Evolutionary conservation across 2,329 filamentous ascomycete species (phyloP).

Genomic region (Botrytis fragariae): DNA sequence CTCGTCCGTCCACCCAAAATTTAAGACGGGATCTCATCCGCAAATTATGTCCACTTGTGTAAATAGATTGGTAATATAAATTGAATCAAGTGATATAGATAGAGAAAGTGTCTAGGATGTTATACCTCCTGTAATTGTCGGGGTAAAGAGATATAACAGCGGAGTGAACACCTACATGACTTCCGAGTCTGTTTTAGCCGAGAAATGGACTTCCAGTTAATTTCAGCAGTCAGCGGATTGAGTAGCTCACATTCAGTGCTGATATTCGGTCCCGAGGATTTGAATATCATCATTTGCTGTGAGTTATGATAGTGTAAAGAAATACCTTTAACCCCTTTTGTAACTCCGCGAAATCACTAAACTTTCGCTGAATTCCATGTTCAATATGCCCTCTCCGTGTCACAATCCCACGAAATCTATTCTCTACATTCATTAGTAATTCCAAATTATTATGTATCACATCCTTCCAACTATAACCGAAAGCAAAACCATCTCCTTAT

Average conservation of each 20-base stretch:
- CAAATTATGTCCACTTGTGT: not conserved
- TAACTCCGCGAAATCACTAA: not conserved
- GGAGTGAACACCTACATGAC: not conserved
- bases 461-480: no score
- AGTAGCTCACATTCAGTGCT: not conserved
- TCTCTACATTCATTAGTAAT: no score
- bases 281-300: rapidly evolving
- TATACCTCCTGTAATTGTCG: not conserved
- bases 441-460: no score
- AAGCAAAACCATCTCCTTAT: no score
- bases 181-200: not conserved
- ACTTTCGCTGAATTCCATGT: not conserved
- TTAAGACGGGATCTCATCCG: not conserved
- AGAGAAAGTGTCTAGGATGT: not conserved
- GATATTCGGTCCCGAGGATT: not conserved
- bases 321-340: no score
- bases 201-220: not conserved
- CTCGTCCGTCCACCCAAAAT: not conserved
- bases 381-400: not conserved
- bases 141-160: not conserved
- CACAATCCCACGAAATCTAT: no score
- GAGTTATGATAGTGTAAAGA: no score
- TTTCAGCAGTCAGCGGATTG: not conserved
- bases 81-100: not conserved
- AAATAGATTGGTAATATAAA: not conserved